Conservation (phyloP, 768 basidiomycete genomes). For the Cyclocybe cylindracea region DNA sequence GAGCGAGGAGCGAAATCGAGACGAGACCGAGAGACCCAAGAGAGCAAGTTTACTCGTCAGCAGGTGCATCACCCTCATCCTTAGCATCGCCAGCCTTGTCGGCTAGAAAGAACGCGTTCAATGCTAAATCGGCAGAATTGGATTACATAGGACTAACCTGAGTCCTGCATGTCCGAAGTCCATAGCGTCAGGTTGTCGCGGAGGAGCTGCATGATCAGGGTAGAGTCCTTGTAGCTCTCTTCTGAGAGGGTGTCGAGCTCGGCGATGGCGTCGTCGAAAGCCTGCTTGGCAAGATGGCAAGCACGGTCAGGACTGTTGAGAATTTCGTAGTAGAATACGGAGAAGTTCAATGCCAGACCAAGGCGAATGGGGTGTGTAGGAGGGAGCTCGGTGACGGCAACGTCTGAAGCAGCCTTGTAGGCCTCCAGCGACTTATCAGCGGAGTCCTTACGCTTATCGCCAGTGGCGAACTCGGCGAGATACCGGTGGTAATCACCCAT, state of each 20-base stretch:
- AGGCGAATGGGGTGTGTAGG: slow-evolving; percentile 98
- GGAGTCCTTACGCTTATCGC: slow-evolving; percentile 95
- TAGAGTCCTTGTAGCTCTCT: slow-evolving; percentile 99
- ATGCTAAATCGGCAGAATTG: neutral
- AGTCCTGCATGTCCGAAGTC: slow-evolving; percentile 98
- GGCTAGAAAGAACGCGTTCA: slow-evolving; percentile 29
- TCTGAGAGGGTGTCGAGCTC: slow-evolving; percentile 98
- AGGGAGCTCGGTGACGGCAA: slow-evolving; percentile 93
- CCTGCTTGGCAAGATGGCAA: slow-evolving; percentile 98
- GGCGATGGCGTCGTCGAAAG: slow-evolving; percentile 98
- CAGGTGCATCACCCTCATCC: slow-evolving; percentile 67
- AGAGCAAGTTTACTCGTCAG: slow-evolving; percentile 57
- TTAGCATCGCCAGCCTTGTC: slow-evolving; percentile 74
- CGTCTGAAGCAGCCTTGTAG: slow-evolving; percentile 97
- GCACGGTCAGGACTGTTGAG: slow-evolving; percentile 98
- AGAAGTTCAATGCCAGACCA: slow-evolving; percentile 98
- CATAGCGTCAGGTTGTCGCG: slow-evolving; percentile 97
- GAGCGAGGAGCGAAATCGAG: slow-evolving; percentile 4
- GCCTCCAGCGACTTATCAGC: slow-evolving; percentile 97
- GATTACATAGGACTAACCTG: slow-evolving; percentile 50
- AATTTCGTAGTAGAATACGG: slow-evolving; percentile 99
- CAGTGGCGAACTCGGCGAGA: slow-evolving; percentile 97
- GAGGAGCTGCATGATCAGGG: slow-evolving; percentile 94
- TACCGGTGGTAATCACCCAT: slow-evolving; percentile 99
- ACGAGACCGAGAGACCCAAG: slow-evolving; percentile 11